These are phyloP conservation scores for Wickerhamomyces ciferrii DNA, from an alignment of 805 yeast genomes.

Conservation along the genomic window DNA sequence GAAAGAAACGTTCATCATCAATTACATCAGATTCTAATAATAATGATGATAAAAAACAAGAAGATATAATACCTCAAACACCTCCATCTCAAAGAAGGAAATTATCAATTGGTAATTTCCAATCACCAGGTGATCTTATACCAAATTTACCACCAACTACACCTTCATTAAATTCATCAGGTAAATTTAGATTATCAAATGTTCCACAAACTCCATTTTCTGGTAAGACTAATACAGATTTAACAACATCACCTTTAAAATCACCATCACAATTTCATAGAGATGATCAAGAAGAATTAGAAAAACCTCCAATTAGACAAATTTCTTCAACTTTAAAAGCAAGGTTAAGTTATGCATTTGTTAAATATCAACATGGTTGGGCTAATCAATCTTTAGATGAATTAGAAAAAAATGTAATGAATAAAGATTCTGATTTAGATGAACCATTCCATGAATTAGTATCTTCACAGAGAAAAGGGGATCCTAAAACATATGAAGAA, in stretches of 20 bases:
- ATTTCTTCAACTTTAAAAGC: conserved; percentile 34
- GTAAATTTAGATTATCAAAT: conserved; percentile 11
- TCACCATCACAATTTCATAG: conserved; percentile 5
- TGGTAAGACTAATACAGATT: not conserved
- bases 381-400: conserved; percentile 23
- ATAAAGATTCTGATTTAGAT: conserved; percentile 4
- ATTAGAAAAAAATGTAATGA: conserved; percentile 13
- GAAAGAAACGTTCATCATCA: conserved; percentile 2
- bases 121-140: conserved; percentile 14
- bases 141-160: conserved; percentile 16
- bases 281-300: conserved; percentile 14
- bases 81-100: conserved; percentile 10
- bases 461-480: conserved; percentile 1
- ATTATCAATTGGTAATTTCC: conserved; percentile 4
- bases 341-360: conserved; percentile 34
- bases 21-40: not conserved
- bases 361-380: conserved; percentile 30
- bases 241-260: conserved; percentile 17
- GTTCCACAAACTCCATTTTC: conserved; percentile 21
- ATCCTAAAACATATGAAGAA: conserved; percentile 19
- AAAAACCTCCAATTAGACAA: conserved; percentile 32
- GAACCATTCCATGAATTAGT: not conserved
- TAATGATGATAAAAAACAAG: not conserved
- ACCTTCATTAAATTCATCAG: conserved; percentile 11
- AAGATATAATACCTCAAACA: conserved; percentile 13